These are phyloP conservation scores for Opeltia flavorubescens DNA, from an alignment of 495 filamentous ascomycete species.

Conservation along the genomic window DNA sequence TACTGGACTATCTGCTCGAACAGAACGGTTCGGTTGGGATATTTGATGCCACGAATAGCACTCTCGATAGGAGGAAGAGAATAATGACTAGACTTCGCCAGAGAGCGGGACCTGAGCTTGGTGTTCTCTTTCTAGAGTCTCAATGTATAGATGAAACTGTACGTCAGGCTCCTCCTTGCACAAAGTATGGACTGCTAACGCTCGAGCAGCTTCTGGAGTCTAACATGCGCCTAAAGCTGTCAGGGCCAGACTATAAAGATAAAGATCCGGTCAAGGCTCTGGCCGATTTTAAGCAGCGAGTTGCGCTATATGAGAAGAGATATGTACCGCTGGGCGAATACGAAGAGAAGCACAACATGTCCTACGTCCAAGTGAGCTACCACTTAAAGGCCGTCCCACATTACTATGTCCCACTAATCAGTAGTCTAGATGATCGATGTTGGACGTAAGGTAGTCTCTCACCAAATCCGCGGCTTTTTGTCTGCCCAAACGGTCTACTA, in stretches of 20 bases:
- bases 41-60: conserved; percentile 94
- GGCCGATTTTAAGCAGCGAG: conserved; percentile 82
- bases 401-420: neutral
- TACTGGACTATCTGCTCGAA: conserved; percentile 73
- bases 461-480: conserved; percentile 82
- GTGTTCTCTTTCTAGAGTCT: conserved; percentile 87
- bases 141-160: conserved; percentile 68
- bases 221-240: conserved; percentile 97
- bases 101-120: conserved; percentile 71
- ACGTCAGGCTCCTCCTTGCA: neutral
- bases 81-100: conserved; percentile 71
- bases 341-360: conserved; percentile 77
- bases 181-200: neutral
- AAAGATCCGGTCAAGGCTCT: conserved; percentile 76
- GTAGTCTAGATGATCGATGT: conserved; percentile 79
- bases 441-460: conserved; percentile 80
- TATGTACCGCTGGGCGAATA: conserved; percentile 86
- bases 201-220: conserved; percentile 58
- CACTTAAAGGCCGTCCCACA: neutral
- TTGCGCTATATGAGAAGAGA: conserved; percentile 83
- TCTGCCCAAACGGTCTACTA: conserved; percentile 85
- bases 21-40: conserved; percentile 90
- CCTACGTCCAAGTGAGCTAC: conserved; percentile 61
- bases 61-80: conserved; percentile 64
- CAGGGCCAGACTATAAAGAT: conserved; percentile 87